A percentile compares a stretch with the other conserved stretches of the same genome.
Conservation (phyloP, 257 asterid genomes). For the Primulina eburnea region DNA sequence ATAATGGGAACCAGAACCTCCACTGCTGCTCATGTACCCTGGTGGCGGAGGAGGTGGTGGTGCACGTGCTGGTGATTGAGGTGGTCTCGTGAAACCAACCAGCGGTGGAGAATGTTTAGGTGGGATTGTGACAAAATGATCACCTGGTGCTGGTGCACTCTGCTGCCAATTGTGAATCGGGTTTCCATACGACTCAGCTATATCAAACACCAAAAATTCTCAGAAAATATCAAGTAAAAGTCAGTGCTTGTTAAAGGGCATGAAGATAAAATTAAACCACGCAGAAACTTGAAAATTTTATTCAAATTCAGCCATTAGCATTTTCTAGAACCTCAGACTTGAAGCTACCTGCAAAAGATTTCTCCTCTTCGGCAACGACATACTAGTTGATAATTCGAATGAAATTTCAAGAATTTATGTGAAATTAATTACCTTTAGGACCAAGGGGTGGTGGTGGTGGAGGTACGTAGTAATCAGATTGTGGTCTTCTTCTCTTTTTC, state of each 20-base stretch:
- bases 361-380: background rate
- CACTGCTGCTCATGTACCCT: constrained; percentile 57
- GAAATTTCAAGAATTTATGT: background rate
- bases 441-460: constrained; percentile 56
- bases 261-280: background rate
- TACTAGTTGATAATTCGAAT: background rate
- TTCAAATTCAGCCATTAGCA: background rate
- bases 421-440: constrained; percentile 49
- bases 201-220: constrained; percentile 9
- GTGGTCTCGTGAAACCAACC: constrained; percentile 54
- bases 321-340: background rate
- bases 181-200: constrained; percentile 57
- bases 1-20: constrained; percentile 69
- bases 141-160: constrained; percentile 42
- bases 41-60: constrained; percentile 48
- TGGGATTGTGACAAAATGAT: constrained; percentile 46
- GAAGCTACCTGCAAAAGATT: background rate
- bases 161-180: constrained; percentile 68
- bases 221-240: constrained; percentile 7
- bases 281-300: background rate
- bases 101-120: constrained; percentile 57
- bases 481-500: constrained; percentile 62
- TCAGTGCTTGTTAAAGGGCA: background rate
- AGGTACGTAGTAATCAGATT: constrained; percentile 41
- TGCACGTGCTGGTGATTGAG: constrained; percentile 39